Conservation (phyloP, 495 filamentous ascomycete genomes). For the Penicilliopsis zonata region DNA sequence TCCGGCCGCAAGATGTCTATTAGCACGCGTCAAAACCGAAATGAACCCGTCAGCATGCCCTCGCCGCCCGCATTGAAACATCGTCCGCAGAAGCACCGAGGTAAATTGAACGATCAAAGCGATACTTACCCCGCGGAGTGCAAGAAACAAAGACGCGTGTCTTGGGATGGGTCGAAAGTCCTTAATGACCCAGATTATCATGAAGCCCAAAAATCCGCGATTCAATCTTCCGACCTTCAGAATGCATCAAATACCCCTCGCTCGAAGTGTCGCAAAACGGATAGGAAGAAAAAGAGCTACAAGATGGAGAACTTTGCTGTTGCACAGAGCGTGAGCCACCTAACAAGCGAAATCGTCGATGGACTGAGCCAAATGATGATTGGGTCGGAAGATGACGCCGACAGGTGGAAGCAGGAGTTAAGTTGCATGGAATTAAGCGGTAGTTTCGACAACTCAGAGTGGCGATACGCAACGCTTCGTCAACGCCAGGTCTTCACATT, state of each 20-base stretch:
- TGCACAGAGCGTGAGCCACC: constrained; percentile 32
- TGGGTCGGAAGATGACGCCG: constrained; percentile 22
- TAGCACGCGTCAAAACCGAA: constrained; percentile 13
- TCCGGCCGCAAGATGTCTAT: constrained; percentile 17
- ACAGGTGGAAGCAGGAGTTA: constrained; percentile 28
- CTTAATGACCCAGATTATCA: constrained; percentile 15
- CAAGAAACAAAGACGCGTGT: constrained; percentile 28
- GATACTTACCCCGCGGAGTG: constrained; percentile 8
- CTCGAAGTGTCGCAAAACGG: too few relatives aligned
- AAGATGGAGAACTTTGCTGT: too few relatives aligned
- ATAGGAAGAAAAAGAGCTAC: too few relatives aligned
- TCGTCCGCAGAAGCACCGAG: constrained; percentile 31
- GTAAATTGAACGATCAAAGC: constrained; percentile 16
- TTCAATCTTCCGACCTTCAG: too few relatives aligned
- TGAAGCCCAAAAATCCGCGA: constrained; percentile 5
- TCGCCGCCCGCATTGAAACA: constrained; percentile 34
- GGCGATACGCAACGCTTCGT: constrained; percentile 24
- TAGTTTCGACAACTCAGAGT: constrained; percentile 26
- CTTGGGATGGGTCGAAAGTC: constrained; percentile 32
- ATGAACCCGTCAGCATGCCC: constrained; percentile 19
- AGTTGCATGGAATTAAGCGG: constrained; percentile 26
- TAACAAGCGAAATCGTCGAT: constrained; percentile 28
- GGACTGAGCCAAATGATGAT: constrained; percentile 24
- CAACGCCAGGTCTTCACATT: constrained; percentile 40
- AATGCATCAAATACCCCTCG: too few relatives aligned